A percentile compares a stretch with the other conserved stretches of the same genome.
phyloP scores from a whole-genome alignment of 768 basidiomycete species.

The Boletales sp. region DNA sequence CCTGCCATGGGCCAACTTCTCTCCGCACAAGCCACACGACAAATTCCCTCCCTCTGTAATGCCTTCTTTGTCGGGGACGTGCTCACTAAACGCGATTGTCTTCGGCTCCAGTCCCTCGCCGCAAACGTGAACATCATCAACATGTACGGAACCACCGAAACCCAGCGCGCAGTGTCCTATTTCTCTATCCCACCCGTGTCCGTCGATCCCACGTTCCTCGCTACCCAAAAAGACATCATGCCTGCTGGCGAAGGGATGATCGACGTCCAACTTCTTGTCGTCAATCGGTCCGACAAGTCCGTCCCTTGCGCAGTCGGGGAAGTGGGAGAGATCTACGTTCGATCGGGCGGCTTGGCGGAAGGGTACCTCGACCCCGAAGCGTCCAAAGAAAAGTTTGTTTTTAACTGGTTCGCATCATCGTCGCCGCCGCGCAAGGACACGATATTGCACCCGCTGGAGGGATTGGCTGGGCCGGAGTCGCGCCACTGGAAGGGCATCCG shows the following conservation, averaged over 20 bases:
- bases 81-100: conserved; percentile 96
- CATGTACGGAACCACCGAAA: conserved; percentile 99
- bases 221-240: conserved; percentile 95
- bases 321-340: conserved; percentile 97
- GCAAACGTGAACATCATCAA: conserved; percentile 93
- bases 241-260: conserved; percentile 97
- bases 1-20: conserved; percentile 99
- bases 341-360: conserved; percentile 92
- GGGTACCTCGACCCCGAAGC: conserved; percentile 86
- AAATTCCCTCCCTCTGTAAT: conserved; percentile 81
- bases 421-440: conserved; percentile 60
- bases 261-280: conserved; percentile 94
- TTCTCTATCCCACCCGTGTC: conserved; percentile 86
- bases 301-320: conserved; percentile 92
- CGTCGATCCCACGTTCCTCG: conserved; percentile 84
- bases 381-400: conserved; percentile 87
- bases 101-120: conserved; percentile 89
- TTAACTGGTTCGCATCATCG: conserved; percentile 80
- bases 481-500: conserved; percentile 91
- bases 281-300: conserved; percentile 83
- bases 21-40: conserved; percentile 77
- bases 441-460: conserved; percentile 55
- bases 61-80: conserved; percentile 99
- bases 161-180: conserved; percentile 97
- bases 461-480: conserved; percentile 66